These are phyloP conservation scores for Collybia mongolica DNA, from an alignment of 768 basidiomycete species.

Conservation along the genomic window DNA sequence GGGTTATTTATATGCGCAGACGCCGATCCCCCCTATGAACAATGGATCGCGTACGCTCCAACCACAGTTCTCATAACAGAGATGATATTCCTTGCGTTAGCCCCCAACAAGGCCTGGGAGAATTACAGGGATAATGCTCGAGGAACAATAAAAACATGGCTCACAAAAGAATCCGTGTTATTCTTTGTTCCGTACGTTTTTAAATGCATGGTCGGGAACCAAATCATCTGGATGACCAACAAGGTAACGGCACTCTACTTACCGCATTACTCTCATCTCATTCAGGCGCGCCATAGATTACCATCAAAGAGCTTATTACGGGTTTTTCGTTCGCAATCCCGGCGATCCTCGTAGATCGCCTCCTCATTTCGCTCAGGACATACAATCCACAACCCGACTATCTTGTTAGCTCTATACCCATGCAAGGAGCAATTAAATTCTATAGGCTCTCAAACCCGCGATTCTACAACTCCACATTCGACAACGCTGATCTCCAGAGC, in stretches of 20 bases:
- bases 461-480: too few species aligned
- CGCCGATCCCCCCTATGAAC: conserved; percentile 27
- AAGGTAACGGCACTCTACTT: conserved; percentile 10
- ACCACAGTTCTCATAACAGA: conserved; percentile 24
- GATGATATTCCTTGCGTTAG: conserved; percentile 25
- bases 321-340: conserved; percentile 27
- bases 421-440: too few species aligned
- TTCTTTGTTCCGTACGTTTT: conserved; percentile 29
- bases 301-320: conserved; percentile 28
- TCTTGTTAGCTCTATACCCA: too few species aligned
- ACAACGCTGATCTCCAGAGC: too few species aligned
- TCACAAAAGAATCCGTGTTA: conserved; percentile 28
- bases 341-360: conserved; percentile 26
- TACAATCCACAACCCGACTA: too few species aligned
- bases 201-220: conserved; percentile 17
- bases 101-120: conserved; percentile 28
- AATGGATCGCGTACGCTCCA: conserved; percentile 32
- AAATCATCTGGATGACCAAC: conserved; percentile 31
- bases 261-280: not conserved
- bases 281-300: conserved; percentile 8
- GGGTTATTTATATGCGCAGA: conserved; percentile 34
- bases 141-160: conserved; percentile 23
- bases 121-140: conserved; percentile 14
- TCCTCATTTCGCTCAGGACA: conserved; percentile 21
- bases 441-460: too few species aligned